A percentile compares a stretch with the other conserved stretches of the same genome.
phyloP scores from a whole-genome alignment of 768 basidiomycete genomes.

The Pleurotus citrinopileatus region DNA sequence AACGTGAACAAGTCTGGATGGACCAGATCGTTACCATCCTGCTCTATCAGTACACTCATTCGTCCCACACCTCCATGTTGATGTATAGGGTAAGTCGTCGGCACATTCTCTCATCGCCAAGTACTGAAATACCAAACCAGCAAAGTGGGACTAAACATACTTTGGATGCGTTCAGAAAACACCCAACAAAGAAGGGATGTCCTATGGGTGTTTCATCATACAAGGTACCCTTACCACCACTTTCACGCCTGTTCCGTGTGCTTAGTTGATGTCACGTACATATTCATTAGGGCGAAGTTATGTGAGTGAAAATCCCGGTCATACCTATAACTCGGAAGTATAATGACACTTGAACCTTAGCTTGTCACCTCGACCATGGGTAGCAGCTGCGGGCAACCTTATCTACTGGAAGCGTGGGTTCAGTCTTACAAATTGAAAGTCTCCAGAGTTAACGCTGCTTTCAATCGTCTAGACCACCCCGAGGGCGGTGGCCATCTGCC shows the following conservation, averaged over 20 bases:
- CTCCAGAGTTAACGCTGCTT: not conserved
- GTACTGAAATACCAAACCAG: not conserved
- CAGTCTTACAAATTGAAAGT: not conserved
- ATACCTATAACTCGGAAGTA: too few relatives aligned
- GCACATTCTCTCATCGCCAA: not conserved
- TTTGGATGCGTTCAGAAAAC: not conserved
- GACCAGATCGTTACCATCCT: conserved; percentile 7
- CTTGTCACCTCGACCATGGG: conserved; percentile 2
- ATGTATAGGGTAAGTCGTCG: conserved; percentile 4
- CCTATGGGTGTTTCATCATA: conserved; percentile 7
- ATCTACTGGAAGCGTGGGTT: conserved; percentile 1
- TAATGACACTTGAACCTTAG: not conserved
- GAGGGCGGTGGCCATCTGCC: conserved; percentile 7
- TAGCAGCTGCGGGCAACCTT: not conserved
- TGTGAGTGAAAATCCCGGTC: too few relatives aligned
- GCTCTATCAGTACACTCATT: conserved; percentile 6
- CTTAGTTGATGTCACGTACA: too few relatives aligned
- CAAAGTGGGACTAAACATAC: conserved; percentile 6
- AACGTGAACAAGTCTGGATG: conserved; percentile 6
- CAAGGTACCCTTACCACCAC: not conserved
- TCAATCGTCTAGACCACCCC: not conserved
- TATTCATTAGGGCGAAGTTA: conserved; percentile 7
- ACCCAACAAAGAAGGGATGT: not conserved
- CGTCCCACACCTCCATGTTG: conserved; percentile 5
- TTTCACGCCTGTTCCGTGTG: too few relatives aligned